Evolutionary conservation across 1,139 yeast genomes (phyloP), one percentile per base, ranked within the genome.

Genomic region (Yamadazyma kanchanaburiensis): DNA sequence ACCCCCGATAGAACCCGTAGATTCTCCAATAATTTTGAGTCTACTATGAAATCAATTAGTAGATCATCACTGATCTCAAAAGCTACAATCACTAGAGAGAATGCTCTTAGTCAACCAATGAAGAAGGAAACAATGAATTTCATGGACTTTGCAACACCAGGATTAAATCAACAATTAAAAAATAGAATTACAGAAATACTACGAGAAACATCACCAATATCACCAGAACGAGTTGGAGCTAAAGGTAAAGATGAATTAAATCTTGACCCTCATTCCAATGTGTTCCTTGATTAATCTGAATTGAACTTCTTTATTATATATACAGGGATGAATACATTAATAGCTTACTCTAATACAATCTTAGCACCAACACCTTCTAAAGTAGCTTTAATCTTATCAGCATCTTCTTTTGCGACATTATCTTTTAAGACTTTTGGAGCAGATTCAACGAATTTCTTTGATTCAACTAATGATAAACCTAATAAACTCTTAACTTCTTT

Each of bases 311-410:
- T 22, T 11, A 12, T 28, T 42, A 38, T 43, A 43, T 42, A 40
- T 42, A 42, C 46, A 42, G 32, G 43, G 38, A 65, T 39, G 75
- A 50, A 52, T 88, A 74, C 75, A 87, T 87, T 43, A 15, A 21
- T 12, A 13, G 27, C 37, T 66, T 79, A 91, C 70, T 91, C 98
- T 60, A 91, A 71, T 38, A 77, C 51, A 51, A 91, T 74, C 76
- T 91, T 91, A 46, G 95, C 98, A 56, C 98, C 98, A 51, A 88
- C 77, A 36, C 80, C 94, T 69, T 91, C 98, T 57, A 94, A 74
- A 39, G 95, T 80, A 43, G 85, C 74, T 74, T 91, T 91, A 59
- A 91, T 85, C 75, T 85, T 84, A 50, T 85, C 94, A 40, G 94
- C 94, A 51, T 84, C 95, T 56, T 84, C 95, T 71, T 85, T 84